Percentiles rank a stretch among this genome's conserved stretches.
phyloP scores from a whole-genome alignment of 1,284 basidiomycete genomes.

The Ustilago nuda region DNA sequence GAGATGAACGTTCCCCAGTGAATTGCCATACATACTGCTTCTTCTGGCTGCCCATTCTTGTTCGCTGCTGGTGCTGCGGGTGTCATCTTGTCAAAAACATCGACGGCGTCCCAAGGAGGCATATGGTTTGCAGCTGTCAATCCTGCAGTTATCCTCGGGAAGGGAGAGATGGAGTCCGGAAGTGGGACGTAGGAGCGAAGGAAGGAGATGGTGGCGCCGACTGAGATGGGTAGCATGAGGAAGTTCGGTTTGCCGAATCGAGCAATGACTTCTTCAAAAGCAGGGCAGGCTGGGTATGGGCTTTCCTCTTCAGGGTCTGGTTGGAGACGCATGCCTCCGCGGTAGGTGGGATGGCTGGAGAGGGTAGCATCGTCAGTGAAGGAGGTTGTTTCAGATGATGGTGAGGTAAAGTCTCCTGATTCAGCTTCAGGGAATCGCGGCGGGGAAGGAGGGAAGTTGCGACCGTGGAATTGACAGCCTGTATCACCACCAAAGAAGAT shows the following conservation, averaged over 20 bases:
- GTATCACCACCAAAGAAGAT: conserved; percentile 67
- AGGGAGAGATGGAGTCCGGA: conserved; percentile 50
- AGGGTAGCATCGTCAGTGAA: conserved; percentile 14
- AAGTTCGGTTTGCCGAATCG: conserved; percentile 56
- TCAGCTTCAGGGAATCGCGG: conserved; percentile 17
- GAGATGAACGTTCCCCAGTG: conserved; percentile 54
- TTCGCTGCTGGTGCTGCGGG: background rate
- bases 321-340: conserved; percentile 25
- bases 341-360: conserved; percentile 16
- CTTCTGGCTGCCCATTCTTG: background rate
- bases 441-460: conserved; percentile 36
- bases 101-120: conserved; percentile 61
- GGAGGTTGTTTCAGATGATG: conserved; percentile 6
- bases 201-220: conserved; percentile 65
- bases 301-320: conserved; percentile 3
- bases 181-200: conserved; percentile 61
- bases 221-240: conserved; percentile 63
- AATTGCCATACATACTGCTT: conserved; percentile 37
- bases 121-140: conserved; percentile 65
- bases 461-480: conserved; percentile 61
- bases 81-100: conserved; percentile 51
- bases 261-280: conserved; percentile 55
- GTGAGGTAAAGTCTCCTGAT: background rate
- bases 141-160: conserved; percentile 56
- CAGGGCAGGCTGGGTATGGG: conserved; percentile 59